phyloP scores from a whole-genome alignment of 2,329 filamentous ascomycete genomes.

The Claviceps sp. region DNA sequence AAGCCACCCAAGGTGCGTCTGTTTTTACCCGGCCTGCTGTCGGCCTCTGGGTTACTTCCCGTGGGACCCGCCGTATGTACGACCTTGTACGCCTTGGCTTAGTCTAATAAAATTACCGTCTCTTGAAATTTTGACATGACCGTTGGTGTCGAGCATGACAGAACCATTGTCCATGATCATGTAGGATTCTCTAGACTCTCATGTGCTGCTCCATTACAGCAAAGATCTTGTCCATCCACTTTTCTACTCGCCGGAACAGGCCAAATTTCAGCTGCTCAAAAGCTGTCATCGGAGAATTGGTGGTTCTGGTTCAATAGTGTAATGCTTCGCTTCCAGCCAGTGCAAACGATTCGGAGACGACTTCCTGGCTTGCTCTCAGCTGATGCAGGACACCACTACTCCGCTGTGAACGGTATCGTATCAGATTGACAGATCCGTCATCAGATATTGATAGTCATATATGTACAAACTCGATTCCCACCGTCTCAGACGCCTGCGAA shows the following conservation, averaged over 20 bases:
- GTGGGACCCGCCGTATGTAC: slow-evolving; percentile 8
- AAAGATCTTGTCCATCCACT: background rate
- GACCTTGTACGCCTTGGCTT: background rate
- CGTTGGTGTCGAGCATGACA: background rate
- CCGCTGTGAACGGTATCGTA: background rate
- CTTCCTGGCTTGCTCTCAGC: background rate
- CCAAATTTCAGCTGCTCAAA: background rate
- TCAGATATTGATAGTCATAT: too few species aligned
- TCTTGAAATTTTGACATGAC: background rate
- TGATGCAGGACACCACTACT: background rate
- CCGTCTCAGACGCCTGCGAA: background rate
- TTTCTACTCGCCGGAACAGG: background rate
- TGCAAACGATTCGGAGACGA: background rate
- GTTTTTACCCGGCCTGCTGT: slow-evolving; percentile 4
- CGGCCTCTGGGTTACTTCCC: slow-evolving; percentile 13
- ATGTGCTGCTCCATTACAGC: background rate
- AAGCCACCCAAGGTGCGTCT: slow-evolving; percentile 1
- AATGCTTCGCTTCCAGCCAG: background rate
- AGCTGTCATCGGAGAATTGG: too few species aligned
- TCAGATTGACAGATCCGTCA: too few species aligned
- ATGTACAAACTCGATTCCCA: background rate
- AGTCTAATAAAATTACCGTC: background rate
- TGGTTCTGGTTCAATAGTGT: background rate
- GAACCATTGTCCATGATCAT: background rate
- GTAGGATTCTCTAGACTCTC: background rate